Evolutionary conservation across 2,329 filamentous ascomycete species (phyloP), one percentile per base, ranked within the genome.

Genomic region (Lecanicillium sp.): DNA sequence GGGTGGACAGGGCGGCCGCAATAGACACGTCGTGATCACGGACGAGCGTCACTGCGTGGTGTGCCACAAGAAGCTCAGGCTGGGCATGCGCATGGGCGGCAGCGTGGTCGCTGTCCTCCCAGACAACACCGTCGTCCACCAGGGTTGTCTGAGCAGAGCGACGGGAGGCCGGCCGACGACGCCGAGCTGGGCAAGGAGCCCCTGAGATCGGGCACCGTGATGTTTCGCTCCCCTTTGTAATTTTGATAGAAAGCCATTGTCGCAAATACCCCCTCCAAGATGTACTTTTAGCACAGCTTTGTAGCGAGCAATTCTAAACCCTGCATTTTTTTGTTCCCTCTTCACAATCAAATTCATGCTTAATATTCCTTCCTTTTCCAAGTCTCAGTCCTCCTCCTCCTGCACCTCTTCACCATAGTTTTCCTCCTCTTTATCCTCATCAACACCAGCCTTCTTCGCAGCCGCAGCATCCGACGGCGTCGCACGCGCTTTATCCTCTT

Each of bases 41-140:
- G 90, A 98, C 52, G 90, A 97, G 55, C 72, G 87, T 37, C 82
- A 95, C 39, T 98, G 92, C 58, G 81, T 84, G 11, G 86, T 94
- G 13, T 98, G 92, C 58, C 84, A 95, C 60, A 97, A 96, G 69
- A 72, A 92, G 48, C 75, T 98, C 47, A 90, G 89, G 2, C 84
- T 87, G 2, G 59, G 60, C 55, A 96, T 96, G 71, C 69, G 92
- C 44, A 77, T 97, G 49, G 90, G 90, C 2, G 84, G 87, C 4
- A 94, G 85, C 58, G 92, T 95, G 14, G 84, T 97, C 43, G 82
- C 89, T 29, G 89, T 96, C 11, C 74, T 92, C 61, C 87, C 89
- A 6, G 85, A 94, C 64, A 87, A 80, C 57, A 74, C 71, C 18
- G 84, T 88, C 13, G 82, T 92, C 44, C 86, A 92, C 67, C 85